A percentile compares a stretch with the other conserved stretches of the same genome.
Conservation (phyloP, 2,329 filamentous ascomycete genomes). For the Trichoderma asperellum region DNA sequence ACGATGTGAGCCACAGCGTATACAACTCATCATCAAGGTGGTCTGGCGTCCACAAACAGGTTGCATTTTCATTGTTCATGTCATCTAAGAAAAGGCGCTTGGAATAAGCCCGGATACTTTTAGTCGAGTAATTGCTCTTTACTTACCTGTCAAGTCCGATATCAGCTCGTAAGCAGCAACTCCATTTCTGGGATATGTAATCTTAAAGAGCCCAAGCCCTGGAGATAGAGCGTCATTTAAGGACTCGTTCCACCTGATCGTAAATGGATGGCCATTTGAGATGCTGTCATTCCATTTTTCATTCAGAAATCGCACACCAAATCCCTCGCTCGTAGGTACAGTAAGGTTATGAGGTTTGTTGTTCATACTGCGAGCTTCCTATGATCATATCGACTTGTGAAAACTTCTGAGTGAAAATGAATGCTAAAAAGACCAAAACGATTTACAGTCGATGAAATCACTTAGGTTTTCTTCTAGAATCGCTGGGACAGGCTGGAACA, state of each 20-base stretch:
- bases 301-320: slow-evolving; percentile 41
- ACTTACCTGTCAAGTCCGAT: slow-evolving; percentile 40
- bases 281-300: slow-evolving; percentile 43
- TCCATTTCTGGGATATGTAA: slow-evolving; percentile 40
- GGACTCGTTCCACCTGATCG: slow-evolving; percentile 40
- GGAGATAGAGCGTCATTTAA: slow-evolving; percentile 27
- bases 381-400: slow-evolving; percentile 14
- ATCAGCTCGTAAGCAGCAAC: slow-evolving; percentile 38
- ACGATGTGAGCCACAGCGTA: slow-evolving; percentile 38
- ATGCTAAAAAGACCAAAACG: background rate
- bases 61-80: slow-evolving; percentile 33
- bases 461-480: background rate
- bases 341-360: slow-evolving; percentile 17
- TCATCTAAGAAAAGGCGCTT: slow-evolving; percentile 32
- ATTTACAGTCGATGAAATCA: background rate
- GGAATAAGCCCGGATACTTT: slow-evolving; percentile 8
- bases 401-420: background rate
- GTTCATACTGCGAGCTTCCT: slow-evolving; percentile 14
- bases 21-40: slow-evolving; percentile 37
- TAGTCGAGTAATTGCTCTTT: background rate
- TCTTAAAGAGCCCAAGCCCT: slow-evolving; percentile 39
- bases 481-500: slow-evolving; percentile 22
- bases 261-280: slow-evolving; percentile 38
- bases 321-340: slow-evolving; percentile 31
- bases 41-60: slow-evolving; percentile 39